Evolutionary conservation across 768 basidiomycete species (phyloP).

Genomic region (Tubosaeta sp.): DNA sequence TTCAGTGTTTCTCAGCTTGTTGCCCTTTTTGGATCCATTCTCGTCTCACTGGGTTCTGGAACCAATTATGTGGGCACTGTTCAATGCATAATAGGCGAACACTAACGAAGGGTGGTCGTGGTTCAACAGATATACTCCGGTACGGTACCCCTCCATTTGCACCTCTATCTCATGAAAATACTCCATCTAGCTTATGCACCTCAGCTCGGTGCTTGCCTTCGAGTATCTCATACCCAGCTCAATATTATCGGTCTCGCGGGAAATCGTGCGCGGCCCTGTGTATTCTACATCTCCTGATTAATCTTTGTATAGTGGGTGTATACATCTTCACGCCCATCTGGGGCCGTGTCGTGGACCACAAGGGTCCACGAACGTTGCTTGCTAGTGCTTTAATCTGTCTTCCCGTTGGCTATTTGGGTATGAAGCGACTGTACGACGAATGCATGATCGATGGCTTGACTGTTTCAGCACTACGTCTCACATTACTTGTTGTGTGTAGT

Average conservation of each 20-base stretch:
- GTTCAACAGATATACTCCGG: conserved; percentile 28
- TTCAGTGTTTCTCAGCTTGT: conserved; percentile 40
- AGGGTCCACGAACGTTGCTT: conserved; percentile 69
- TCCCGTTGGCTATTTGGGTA: conserved; percentile 70
- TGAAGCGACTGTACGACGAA: conserved; percentile 60
- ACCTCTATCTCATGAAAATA: not conserved
- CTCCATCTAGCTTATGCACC: conserved; percentile 82
- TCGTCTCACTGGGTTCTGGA: conserved; percentile 61
- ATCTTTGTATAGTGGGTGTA: conserved; percentile 56
- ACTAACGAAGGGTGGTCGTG: not conserved
- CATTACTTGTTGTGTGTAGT: conserved; percentile 54
- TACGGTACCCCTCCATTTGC: conserved; percentile 1
- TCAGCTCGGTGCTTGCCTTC: conserved; percentile 74
- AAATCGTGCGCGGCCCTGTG: conserved; percentile 47
- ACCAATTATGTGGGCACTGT: conserved; percentile 64
- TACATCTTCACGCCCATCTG: conserved; percentile 72
- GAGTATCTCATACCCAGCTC: conserved; percentile 73
- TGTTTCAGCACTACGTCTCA: conserved; percentile 42
- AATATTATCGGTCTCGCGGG: conserved; percentile 80
- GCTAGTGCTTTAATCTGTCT: conserved; percentile 54
- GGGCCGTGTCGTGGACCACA: conserved; percentile 73
- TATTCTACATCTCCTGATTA: not conserved
- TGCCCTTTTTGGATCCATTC: conserved; percentile 52
- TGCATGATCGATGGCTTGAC: conserved; percentile 39
- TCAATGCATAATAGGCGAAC: not conserved